phyloP scores from a whole-genome alignment of 345 rosid species.

The Eucalyptus grandis region DNA sequence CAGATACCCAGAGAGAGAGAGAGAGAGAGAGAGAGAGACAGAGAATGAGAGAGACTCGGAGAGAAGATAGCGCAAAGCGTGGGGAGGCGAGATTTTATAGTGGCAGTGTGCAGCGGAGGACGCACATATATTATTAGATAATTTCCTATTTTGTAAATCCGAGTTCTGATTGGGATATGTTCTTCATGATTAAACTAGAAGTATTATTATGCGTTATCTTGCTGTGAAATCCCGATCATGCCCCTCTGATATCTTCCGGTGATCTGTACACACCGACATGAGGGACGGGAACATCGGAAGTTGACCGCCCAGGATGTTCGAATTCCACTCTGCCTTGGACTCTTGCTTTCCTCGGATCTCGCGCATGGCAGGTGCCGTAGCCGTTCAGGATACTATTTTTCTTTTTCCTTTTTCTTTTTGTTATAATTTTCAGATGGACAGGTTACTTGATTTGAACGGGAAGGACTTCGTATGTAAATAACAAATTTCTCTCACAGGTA shows the following conservation, averaged over 20 bases:
- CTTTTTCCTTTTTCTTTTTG: not conserved
- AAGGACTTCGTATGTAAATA: not conserved
- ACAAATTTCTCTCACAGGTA: not conserved
- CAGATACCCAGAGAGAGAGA: not conserved
- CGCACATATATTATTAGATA: not conserved
- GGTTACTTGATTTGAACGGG: not conserved
- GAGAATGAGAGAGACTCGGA: not conserved
- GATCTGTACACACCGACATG: not conserved
- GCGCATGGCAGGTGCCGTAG: not conserved
- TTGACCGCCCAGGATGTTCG: not conserved
- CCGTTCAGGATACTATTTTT: not conserved
- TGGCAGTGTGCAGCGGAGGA: not conserved
- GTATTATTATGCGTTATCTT: not conserved
- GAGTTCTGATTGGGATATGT: not conserved
- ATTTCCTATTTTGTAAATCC: not conserved
- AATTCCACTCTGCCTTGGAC: not conserved
- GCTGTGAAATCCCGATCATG: not conserved
- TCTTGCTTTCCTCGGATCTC: not conserved
- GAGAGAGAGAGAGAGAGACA: not conserved
- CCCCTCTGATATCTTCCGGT: not conserved
- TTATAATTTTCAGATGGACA: not conserved
- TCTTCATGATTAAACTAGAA: not conserved
- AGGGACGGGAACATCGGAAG: not conserved
- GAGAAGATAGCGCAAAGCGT: not conserved
- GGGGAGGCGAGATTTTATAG: not conserved